phyloP scores from a whole-genome alignment of 2,329 filamentous ascomycete species.

The Endothia cerciana region DNA sequence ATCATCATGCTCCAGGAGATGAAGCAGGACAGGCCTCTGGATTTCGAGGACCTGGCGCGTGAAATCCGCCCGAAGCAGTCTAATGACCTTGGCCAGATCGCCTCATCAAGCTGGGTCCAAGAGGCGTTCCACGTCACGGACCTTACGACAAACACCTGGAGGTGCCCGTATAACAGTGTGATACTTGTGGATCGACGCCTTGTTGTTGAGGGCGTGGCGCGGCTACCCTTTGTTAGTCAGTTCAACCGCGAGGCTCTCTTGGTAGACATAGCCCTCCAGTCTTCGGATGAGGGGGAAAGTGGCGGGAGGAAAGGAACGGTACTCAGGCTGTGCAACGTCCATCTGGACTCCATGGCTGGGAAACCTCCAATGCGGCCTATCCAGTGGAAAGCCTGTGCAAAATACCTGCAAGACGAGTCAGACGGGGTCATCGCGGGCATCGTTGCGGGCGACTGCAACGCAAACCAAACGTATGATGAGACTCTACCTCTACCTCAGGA shows the following conservation, averaged over 20 bases:
- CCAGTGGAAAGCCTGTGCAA: slow-evolving; percentile 26
- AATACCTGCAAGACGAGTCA: slow-evolving; percentile 40
- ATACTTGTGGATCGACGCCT: slow-evolving; percentile 53
- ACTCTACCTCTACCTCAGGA: slow-evolving; percentile 49
- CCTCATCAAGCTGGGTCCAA: slow-evolving; percentile 48
- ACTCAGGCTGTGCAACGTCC: slow-evolving; percentile 25
- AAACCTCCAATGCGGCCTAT: slow-evolving; percentile 18
- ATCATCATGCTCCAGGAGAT: slow-evolving; percentile 57
- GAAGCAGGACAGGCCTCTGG: slow-evolving; percentile 10
- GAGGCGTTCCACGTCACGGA: slow-evolving; percentile 52
- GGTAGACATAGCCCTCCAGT: slow-evolving; percentile 47
- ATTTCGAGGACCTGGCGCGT: slow-evolving; percentile 5
- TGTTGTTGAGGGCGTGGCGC: slow-evolving; percentile 45
- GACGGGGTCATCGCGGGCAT: slow-evolving; percentile 44
- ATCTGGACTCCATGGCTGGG: slow-evolving; percentile 24
- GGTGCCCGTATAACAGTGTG: slow-evolving; percentile 51
- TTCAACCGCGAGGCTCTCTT: slow-evolving; percentile 55
- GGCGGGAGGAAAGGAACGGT: neutral
- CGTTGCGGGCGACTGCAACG: slow-evolving; percentile 59
- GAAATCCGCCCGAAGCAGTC: slow-evolving; percentile 35
- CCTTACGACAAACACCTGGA: slow-evolving; percentile 45
- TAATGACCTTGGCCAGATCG: slow-evolving; percentile 49
- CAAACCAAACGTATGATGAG: slow-evolving; percentile 56
- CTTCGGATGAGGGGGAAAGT: neutral
- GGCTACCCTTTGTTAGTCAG: slow-evolving; percentile 51